Base-by-base conservation (phyloP, 2,329 filamentous ascomycete genomes). In the Botryotinia convoluta region DNA sequence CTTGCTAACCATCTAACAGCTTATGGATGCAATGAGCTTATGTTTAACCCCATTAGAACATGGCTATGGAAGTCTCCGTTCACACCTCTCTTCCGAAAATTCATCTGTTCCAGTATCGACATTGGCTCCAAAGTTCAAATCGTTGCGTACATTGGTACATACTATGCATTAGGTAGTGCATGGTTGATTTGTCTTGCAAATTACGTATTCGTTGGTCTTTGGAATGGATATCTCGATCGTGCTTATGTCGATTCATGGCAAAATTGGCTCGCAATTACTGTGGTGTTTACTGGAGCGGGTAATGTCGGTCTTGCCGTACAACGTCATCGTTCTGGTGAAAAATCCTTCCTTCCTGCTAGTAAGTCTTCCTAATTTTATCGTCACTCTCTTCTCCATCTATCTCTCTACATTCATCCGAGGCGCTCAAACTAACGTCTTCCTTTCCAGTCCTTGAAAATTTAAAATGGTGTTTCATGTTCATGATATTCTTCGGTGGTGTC, bases 401-500 rank as follows among this genome's bases (percentile, higher is more conserved):
- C 51, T 54, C 7, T 20, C 29, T 42, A 29, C 18, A 6, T 20
- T 29, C 3, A 54, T 10, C 2, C 7, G 60, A 16, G 5, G 6
- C 18, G 7, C 26, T 8, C 22, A 32, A 29, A 68, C 69, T 73
- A 51, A 73, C 69, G 9, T 44, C 1, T 1, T 61, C 14, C 22
- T 32, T 22, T 20, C 20, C 10, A 74, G 73, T 74, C 45, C 22
- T 65, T 54, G 73, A 70, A 37, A 74, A 70, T 22, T n/a, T 73
- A 9, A 74, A 72, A 72, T 72, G 71, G 71, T 42, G 39, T 32
- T 32, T 69, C 22, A 72, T 72, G 71, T 72, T 72, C 51, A 69
- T 72, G 51, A 45, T 95, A 80, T 96, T 95, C 86, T 86, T 97
- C n/a, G 93, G 93, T 61, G 93, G 93, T 29, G 85, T 95, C 71